Evolutionary conservation across 2,329 filamentous ascomycete genomes (phyloP), one percentile per base, ranked within the genome.

Genomic region (Botrytis medusae): DNA sequence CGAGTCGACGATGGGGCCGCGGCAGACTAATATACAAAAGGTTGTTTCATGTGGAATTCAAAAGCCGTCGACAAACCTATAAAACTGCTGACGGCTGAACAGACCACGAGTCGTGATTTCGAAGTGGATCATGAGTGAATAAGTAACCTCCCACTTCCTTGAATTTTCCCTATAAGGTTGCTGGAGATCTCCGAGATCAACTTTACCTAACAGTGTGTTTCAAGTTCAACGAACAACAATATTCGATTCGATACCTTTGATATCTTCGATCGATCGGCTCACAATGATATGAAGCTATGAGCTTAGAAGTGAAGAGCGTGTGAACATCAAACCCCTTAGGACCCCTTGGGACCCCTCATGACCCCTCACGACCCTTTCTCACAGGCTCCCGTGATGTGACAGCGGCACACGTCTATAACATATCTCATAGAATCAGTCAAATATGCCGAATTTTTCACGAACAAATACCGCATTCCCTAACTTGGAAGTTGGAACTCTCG

Each of bases 161-260:
- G 48, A 25, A 57, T 34, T 9, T 48, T 22, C 63, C 63, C 22
- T 34, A 57, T 68, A 40, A 48, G 65, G 37, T 57, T 57, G 65
- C 65, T 69, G 65, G 48, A 40, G 12, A 29, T 54, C 34, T 68
- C 64, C 64, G 46, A 40, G 46, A 68, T 69, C 37, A 57, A 42
- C 48, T 51, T 18, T 34, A 48, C 44, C 29, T 34, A 25, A 65
- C 37, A 48, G 42, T 25, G 29, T 34, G 42, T 65, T 65, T 65
- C 44, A 48, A 48, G 62, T 48, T 65, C 62, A 65, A 18, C 29
- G 44, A 48, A 34, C 42, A 7, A 48, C 32, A 54, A n/a, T n/a
- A 37, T 37, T 37, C 37, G 37, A 37, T 37, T 57, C 51, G 51
- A 32, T 29, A 29, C 51, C 51, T 9, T 40, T 4, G n/a, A 64